Evolutionary conservation across 1,284 basidiomycete genomes (phyloP).

Genomic region (Boletus sp.): DNA sequence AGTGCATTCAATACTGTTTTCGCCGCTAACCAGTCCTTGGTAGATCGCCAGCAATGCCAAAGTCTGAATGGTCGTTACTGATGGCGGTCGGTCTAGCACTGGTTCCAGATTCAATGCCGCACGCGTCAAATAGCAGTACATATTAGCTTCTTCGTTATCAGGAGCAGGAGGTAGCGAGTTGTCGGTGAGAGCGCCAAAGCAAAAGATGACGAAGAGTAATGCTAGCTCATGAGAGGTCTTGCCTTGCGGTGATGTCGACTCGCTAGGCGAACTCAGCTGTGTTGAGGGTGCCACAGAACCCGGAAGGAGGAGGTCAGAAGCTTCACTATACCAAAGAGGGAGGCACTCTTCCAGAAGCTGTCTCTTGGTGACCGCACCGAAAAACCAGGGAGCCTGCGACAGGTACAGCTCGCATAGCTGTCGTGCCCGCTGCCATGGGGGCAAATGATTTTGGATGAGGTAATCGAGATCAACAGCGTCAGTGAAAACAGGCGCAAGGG

Average conservation of each 20-base stretch:
- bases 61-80: slow-evolving; percentile 64
- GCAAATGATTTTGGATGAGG: slow-evolving; percentile 48
- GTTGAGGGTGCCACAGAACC: slow-evolving; percentile 26
- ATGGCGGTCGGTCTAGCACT: slow-evolving; percentile 61
- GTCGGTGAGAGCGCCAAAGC: slow-evolving; percentile 56
- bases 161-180: slow-evolving; percentile 46
- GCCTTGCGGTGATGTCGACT: slow-evolving; percentile 14
- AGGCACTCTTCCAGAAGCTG: slow-evolving; percentile 63
- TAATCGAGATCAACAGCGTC: slow-evolving; percentile 42
- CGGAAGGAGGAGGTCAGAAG: slow-evolving; percentile 30
- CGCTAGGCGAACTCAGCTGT: slow-evolving; percentile 2
- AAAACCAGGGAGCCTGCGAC: slow-evolving; percentile 73
- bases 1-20: slow-evolving; percentile 57
- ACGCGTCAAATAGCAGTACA: slow-evolving; percentile 53
- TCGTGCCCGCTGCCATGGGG: slow-evolving; percentile 52
- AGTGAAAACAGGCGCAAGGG: slow-evolving; percentile 39
- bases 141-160: slow-evolving; percentile 47
- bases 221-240: slow-evolving; percentile 53
- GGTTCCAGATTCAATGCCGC: slow-evolving; percentile 62
- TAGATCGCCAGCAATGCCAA: slow-evolving; percentile 65
- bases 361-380: slow-evolving; percentile 56
- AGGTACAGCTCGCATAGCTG: slow-evolving; percentile 61
- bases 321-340: slow-evolving; percentile 62
- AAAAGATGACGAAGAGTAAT: slow-evolving; percentile 53
- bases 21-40: slow-evolving; percentile 53